Percentiles rank a stretch among this genome's conserved stretches.
Conservation (phyloP, 164 flowering plant genomes). For the Tinospora cordifolia region DNA sequence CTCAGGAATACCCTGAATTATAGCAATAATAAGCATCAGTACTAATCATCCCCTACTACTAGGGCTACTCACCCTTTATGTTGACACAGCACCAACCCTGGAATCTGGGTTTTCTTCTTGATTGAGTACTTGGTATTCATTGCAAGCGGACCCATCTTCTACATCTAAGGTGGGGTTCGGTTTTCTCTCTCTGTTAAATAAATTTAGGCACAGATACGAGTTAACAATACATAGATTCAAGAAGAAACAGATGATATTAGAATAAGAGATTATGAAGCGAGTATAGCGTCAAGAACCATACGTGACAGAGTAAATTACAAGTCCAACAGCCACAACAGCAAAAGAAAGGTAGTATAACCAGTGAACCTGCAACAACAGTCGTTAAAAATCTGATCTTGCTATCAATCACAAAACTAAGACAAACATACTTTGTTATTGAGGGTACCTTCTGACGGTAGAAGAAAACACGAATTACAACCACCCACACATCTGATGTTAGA, state of each 20-base stretch:
- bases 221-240: neutral
- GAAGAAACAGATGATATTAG: neutral
- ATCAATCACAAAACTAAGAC: neutral
- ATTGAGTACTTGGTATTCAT: conserved; percentile 33
- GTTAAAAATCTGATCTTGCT: neutral
- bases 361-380: conserved; percentile 47
- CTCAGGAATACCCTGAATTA: no score
- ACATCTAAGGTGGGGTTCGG: conserved; percentile 9
- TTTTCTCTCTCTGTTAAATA: conserved; percentile 27
- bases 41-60: neutral
- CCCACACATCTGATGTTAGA: conserved; percentile 88
- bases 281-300: conserved; percentile 20
- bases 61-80: neutral
- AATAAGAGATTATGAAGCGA: neutral
- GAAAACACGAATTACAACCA: conserved; percentile 51
- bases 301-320: conserved; percentile 54
- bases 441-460: conserved; percentile 61
- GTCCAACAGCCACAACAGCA: conserved; percentile 47
- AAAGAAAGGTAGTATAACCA: conserved; percentile 68
- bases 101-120: conserved; percentile 25
- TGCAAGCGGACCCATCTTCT: conserved; percentile 16
- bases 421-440: neutral
- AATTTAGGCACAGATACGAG: conserved; percentile 1
- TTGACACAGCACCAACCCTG: neutral
- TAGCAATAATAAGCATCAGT: no score